A percentile compares a stretch with the other conserved stretches of the same genome.
Evolutionary conservation across 2,329 filamentous ascomycete species (phyloP).

Genomic region (Didymella segeticola): DNA sequence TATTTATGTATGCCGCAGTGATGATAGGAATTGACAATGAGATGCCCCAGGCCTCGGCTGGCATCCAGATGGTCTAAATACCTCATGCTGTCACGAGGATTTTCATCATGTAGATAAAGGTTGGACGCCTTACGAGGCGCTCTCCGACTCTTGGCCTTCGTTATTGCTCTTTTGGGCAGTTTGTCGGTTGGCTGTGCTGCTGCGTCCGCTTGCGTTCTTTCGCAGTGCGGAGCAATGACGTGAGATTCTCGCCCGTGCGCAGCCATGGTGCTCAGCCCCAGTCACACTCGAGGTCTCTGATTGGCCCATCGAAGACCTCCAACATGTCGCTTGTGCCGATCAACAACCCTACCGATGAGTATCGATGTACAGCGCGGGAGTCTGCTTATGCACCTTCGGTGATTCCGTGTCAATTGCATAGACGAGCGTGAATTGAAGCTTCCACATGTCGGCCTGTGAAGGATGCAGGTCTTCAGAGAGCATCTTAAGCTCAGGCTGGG

Average conservation of each 20-base stretch:
- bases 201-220: neutral
- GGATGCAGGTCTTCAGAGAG: no score
- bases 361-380: no score
- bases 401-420: no score
- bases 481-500: no score
- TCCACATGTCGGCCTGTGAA: no score
- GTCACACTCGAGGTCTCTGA: neutral
- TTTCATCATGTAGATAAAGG: neutral
- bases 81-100: neutral
- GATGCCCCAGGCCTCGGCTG: neutral
- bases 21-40: neutral
- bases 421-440: no score
- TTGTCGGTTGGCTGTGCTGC: neutral
- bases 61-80: neutral
- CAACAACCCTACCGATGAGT: neutral
- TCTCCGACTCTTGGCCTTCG: constrained; percentile 3
- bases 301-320: neutral
- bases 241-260: neutral
- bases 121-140: constrained; percentile 8
- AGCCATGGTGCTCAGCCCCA: neutral
- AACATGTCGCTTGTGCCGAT: neutral
- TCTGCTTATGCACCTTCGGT: no score
- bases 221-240: constrained; percentile 1
- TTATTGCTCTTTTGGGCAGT: constrained; percentile 8
- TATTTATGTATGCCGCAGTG: neutral